Percentiles rank a stretch among this genome's conserved stretches.
phyloP scores from a whole-genome alignment of 768 basidiomycete genomes.

The Chalciporus chontae region DNA sequence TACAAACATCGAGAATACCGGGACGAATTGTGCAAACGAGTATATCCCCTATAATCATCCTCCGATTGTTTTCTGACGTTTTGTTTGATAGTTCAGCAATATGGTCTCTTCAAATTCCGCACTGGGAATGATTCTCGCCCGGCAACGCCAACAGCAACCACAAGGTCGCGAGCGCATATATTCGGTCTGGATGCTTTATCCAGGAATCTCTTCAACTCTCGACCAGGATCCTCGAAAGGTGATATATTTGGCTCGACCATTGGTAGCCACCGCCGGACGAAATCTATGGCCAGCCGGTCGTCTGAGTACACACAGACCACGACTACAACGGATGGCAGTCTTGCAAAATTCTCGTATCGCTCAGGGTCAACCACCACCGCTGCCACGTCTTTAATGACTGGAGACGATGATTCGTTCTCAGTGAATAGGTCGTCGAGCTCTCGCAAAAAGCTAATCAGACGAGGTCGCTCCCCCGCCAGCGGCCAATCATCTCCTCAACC shows the following conservation, averaged over 20 bases:
- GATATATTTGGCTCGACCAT: constrained; percentile 78
- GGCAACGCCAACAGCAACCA: constrained; percentile 75
- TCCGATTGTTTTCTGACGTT: background rate
- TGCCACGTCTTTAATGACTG: constrained; percentile 56
- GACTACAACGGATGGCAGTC: constrained; percentile 61
- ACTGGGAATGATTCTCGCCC: constrained; percentile 78
- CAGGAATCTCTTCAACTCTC: constrained; percentile 77
- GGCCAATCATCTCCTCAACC: constrained; percentile 34
- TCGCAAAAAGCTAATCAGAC: constrained; percentile 45
- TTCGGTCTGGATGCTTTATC: constrained; percentile 90
- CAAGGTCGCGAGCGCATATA: constrained; percentile 74
- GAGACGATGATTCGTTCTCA: constrained; percentile 59
- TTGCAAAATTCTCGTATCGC: constrained; percentile 69
- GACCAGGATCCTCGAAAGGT: constrained; percentile 63
- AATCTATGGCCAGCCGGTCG: constrained; percentile 68
- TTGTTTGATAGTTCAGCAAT: constrained; percentile 66
- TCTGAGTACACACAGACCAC: constrained; percentile 72
- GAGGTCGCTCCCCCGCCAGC: constrained; percentile 40
- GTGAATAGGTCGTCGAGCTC: constrained; percentile 44
- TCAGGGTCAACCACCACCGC: constrained; percentile 64
- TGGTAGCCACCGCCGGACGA: constrained; percentile 55
- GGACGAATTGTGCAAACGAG: constrained; percentile 79
- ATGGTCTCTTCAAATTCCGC: constrained; percentile 83
- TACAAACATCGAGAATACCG: constrained; percentile 71
- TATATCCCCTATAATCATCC: constrained; percentile 36